Evolutionary conservation across 2,329 filamentous ascomycete species (phyloP), one percentile per base, ranked within the genome.

Genomic region (Hypoxylon sp.): DNA sequence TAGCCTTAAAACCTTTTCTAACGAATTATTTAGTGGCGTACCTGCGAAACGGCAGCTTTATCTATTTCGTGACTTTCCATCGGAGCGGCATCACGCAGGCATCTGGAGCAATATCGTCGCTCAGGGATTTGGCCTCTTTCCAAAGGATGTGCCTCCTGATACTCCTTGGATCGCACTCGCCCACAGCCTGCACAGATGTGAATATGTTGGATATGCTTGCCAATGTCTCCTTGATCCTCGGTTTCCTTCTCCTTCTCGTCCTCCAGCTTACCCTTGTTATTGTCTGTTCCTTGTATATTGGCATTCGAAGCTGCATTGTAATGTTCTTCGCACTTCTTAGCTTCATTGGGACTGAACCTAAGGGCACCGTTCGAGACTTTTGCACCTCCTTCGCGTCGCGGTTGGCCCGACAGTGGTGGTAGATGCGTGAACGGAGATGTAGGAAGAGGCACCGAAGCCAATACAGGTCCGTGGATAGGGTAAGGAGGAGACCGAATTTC

Each of bases 161-260:
- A 75, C 43, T 43, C 53, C 41, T 46, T 58, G 14, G 75, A 75
- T 13, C 74, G 65, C 56, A 67, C 71, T 49, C 71, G 71, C 25
- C 75, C 75, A 58, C 75, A 77, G 14, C 65, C 72, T 14, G 67
- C 65, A 23, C 75, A 77, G 17, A 71, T 52, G 67, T 75, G 73
- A 32, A 60, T 23, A 57, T 76, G 73, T 10, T 56, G 72, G 28
- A 75, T 73, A 32, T 68, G 68, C 45, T 70, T 73, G 19, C 72
- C 60, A 30, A 74, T 52, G 11, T 63, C 43, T 14, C 52, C 14
- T 11, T 53, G 67, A 21, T 19, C 36, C 7, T 23, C 55, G 6
- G 6, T 34, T 11, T 28, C 14, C 5, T 55, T 52, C 23, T 56
- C 32, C 21, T 19, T 48, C 21, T 52, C 38, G 13, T 30, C 28